These are phyloP conservation scores for Fusarium luffae DNA, from an alignment of 2,329 filamentous ascomycete genomes.

Conservation along the genomic window DNA sequence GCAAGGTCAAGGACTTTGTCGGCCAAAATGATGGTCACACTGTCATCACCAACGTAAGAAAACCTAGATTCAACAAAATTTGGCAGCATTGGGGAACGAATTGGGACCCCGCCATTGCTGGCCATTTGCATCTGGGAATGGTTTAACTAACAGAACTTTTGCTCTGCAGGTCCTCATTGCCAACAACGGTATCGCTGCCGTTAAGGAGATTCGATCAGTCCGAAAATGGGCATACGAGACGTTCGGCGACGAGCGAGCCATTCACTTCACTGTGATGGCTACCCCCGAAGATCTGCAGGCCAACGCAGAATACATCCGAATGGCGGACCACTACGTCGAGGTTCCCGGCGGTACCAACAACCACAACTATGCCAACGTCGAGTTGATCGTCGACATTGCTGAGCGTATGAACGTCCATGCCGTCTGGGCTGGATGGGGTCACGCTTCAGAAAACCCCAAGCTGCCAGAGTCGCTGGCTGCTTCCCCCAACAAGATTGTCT, in stretches of 20 bases:
- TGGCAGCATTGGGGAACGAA: neutral
- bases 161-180: constrained; percentile 86
- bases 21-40: constrained; percentile 90
- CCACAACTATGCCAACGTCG: constrained; percentile 99
- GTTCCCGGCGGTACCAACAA: constrained; percentile 99
- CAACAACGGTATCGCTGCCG: constrained; percentile 99
- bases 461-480: constrained; percentile 95
- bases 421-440: constrained; percentile 99
- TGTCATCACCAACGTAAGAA: constrained; percentile 93
- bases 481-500: constrained; percentile 98
- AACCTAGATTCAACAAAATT: neutral
- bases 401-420: constrained; percentile 99
- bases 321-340: constrained; percentile 99
- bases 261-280: constrained; percentile 99
- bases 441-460: constrained; percentile 98
- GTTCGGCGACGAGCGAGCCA: constrained; percentile 96
- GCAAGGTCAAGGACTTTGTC: constrained; percentile 97
- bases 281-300: constrained; percentile 97
- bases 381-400: constrained; percentile 97
- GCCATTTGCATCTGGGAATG: neutral
- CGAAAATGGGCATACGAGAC: constrained; percentile 99
- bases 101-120: constrained; percentile 22
- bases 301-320: constrained; percentile 99
- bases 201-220: constrained; percentile 99
- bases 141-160: constrained; percentile 28